These are phyloP conservation scores for Poterioochromonas sp. DNA, from an alignment of 352 stramenopile species.

Conservation along the genomic window DNA sequence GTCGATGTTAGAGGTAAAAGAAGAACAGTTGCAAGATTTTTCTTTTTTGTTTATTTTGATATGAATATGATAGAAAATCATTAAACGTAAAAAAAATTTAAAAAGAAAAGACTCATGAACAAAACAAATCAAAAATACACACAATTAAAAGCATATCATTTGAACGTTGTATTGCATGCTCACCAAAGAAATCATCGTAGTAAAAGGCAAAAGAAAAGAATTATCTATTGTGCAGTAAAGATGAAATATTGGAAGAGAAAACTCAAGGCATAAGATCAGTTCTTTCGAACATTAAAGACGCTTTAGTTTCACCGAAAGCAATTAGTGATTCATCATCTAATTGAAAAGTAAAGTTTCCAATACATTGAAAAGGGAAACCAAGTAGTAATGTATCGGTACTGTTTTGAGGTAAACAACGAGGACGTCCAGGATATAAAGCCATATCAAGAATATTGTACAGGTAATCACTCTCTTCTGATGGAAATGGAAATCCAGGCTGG, in stretches of 20 bases:
- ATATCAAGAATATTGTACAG: too few relatives aligned
- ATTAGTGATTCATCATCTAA: constrained; percentile 17
- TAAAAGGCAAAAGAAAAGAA: constrained; percentile 9
- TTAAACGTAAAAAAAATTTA: constrained; percentile 19
- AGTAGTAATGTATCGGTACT: too few relatives aligned
- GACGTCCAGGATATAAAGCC: too few relatives aligned
- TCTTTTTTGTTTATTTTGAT: constrained; percentile 19
- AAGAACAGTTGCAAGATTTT: constrained; percentile 15
- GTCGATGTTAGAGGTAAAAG: constrained; percentile 13
- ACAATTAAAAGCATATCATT: constrained; percentile 18
- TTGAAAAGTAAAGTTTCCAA: too few relatives aligned
- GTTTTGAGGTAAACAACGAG: too few relatives aligned
- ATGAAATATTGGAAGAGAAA: constrained; percentile 17
- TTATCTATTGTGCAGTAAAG: constrained; percentile 15
- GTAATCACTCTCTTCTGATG: too few relatives aligned
- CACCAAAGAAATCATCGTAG: constrained; percentile 13
- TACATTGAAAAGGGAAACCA: too few relatives aligned
- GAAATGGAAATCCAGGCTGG: too few relatives aligned
- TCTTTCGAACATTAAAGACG: constrained; percentile 14
- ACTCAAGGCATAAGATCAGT: constrained; percentile 8
- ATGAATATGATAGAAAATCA: constrained; percentile 18
- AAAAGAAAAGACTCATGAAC: constrained; percentile 15
- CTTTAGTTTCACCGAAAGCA: constrained; percentile 13
- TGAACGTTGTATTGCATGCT: constrained; percentile 13
- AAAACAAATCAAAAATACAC: constrained; percentile 18